A percentile compares a stretch with the other conserved stretches of the same genome.
These are phyloP conservation scores for Oxytropis ochrocephala DNA, from an alignment of 306 rosid genomes.

Conservation along the genomic window DNA sequence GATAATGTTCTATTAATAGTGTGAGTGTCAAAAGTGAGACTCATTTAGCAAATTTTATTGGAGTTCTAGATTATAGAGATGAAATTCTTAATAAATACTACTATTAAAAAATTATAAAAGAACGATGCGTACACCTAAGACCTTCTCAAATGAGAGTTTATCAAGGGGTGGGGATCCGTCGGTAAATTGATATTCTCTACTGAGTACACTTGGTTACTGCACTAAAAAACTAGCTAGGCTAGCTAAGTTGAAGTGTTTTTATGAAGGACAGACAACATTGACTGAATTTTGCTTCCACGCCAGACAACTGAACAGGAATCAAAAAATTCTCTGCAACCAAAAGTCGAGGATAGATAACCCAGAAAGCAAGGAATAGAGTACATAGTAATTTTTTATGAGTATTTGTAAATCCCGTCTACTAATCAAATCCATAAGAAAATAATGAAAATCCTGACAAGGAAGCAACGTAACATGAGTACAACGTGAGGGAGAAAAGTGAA, in stretches of 20 bases:
- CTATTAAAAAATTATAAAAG: too few species aligned
- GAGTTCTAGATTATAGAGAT: too few species aligned
- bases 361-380: neutral
- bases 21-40: too few species aligned
- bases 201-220: neutral
- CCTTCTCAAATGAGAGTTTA: too few species aligned
- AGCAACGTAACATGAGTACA: slow-evolving; percentile 17
- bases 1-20: too few species aligned
- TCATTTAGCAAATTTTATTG: too few species aligned
- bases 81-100: too few species aligned
- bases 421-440: slow-evolving; percentile 16
- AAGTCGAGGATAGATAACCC: neutral
- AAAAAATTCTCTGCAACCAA: slow-evolving; percentile 5
- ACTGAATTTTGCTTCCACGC: slow-evolving; percentile 16
- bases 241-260: neutral
- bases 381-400: too few species aligned
- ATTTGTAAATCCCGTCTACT: neutral
- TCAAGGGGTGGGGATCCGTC: too few species aligned
- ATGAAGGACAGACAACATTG: slow-evolving; percentile 6
- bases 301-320: slow-evolving; percentile 16
- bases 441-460: slow-evolving; percentile 20
- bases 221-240: neutral
- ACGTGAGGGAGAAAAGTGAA: neutral
- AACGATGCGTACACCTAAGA: too few species aligned
- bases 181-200: neutral